A percentile compares a stretch with the other conserved stretches of the same genome.
phyloP scores from a whole-genome alignment of 768 basidiomycete genomes.

The Leccinum incarnatum region DNA sequence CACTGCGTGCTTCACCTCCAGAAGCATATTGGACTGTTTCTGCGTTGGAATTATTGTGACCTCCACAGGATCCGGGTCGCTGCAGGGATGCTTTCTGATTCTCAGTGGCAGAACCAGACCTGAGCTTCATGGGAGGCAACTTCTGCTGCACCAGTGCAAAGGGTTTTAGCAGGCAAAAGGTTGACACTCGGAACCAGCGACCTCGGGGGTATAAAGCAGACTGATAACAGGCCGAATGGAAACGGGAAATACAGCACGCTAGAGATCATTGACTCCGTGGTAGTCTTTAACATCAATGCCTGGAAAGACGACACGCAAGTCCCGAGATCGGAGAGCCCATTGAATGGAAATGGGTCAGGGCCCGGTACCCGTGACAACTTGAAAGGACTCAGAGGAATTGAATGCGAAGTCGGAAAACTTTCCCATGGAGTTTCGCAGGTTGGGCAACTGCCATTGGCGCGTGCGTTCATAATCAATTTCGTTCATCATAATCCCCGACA shows the following conservation, averaged over 20 bases:
- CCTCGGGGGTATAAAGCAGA: neutral
- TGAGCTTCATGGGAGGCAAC: neutral
- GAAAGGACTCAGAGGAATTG: neutral
- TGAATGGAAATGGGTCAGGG: neutral
- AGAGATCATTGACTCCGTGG: no score
- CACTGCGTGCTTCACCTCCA: no score
- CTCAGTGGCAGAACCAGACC: no score
- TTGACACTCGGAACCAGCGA: neutral
- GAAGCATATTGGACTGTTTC: no score
- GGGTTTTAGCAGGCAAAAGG: neutral
- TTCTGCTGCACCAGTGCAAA: neutral
- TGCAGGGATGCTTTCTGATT: no score
- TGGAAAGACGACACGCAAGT: neutral
- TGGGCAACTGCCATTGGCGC: constrained; percentile 32
- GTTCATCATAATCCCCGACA: neutral
- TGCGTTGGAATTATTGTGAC: no score
- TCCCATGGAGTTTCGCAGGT: constrained; percentile 26
- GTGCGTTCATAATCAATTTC: constrained; percentile 13
- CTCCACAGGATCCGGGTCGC: no score
- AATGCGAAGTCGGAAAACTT: neutral
- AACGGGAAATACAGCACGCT: no score
- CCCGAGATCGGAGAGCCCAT: neutral
- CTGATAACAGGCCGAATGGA: neutral
- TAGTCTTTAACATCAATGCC: no score
- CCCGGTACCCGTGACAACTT: neutral